These are phyloP conservation scores for Cryptosporidium xiaoi DNA, from an alignment of 169 alveolate genomes.

Conservation along the genomic window DNA sequence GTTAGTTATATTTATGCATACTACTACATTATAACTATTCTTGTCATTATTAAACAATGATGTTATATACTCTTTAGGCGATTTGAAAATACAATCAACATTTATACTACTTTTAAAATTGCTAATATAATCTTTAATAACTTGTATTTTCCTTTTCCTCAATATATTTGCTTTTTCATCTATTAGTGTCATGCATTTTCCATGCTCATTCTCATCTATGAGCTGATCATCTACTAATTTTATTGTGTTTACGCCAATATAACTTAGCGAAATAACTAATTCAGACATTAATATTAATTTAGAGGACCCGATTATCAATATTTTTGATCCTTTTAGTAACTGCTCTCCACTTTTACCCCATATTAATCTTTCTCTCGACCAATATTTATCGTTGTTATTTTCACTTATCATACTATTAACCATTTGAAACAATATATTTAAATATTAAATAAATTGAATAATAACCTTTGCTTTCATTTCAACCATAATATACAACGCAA, in stretches of 20 bases:
- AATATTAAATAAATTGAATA: not conserved
- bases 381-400: not conserved
- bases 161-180: not conserved
- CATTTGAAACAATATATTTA: not conserved
- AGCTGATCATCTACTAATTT: slow-evolving; percentile 25
- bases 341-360: slow-evolving; percentile 44
- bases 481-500: too few relatives aligned
- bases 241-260: slow-evolving; percentile 13
- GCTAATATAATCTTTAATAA: not conserved
- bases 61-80: slow-evolving; percentile 26
- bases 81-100: slow-evolving; percentile 23
- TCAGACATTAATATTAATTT: slow-evolving; percentile 18
- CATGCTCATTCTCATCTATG: slow-evolving; percentile 11
- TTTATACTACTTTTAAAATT: not conserved
- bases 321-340: slow-evolving; percentile 1
- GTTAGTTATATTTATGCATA: slow-evolving; percentile 31
- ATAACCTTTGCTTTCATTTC: not conserved
- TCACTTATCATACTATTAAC: not conserved
- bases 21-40: not conserved
- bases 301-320: slow-evolving; percentile 42
- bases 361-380: slow-evolving; percentile 50
- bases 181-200: not conserved
- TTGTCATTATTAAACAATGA: not conserved
- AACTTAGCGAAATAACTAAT: slow-evolving; percentile 17
- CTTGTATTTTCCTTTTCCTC: slow-evolving; percentile 2